Conservation (phyloP, 495 filamentous ascomycete species). For the Daldinia bambusicola region DNA sequence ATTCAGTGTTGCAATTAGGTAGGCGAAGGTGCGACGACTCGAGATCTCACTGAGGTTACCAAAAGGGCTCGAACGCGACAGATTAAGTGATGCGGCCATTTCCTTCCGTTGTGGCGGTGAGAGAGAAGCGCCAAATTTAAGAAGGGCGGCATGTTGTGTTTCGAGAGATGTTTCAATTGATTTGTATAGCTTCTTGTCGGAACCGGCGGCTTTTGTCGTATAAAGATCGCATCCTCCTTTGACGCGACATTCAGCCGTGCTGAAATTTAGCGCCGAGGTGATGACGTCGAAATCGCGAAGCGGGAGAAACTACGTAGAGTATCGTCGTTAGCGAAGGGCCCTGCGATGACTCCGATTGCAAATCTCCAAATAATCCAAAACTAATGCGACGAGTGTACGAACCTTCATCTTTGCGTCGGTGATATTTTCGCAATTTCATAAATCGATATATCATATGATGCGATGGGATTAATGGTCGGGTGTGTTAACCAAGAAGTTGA, state of each 20-base stretch:
- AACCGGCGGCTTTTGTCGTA: slow-evolving; percentile 92
- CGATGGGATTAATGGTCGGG: slow-evolving; percentile 14
- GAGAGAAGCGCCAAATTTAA: slow-evolving; percentile 82
- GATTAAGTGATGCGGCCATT: slow-evolving; percentile 70
- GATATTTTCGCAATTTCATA: slow-evolving; percentile 21
- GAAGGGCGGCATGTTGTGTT: slow-evolving; percentile 84
- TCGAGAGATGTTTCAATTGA: slow-evolving; percentile 90
- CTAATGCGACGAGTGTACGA: slow-evolving; percentile 4
- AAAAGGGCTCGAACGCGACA: slow-evolving; percentile 88
- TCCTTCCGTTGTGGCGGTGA: slow-evolving; percentile 76
- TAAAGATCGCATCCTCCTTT: slow-evolving; percentile 94
- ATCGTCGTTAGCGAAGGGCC: slow-evolving; percentile 12
- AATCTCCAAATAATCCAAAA: neutral
- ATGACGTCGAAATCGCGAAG: slow-evolving; percentile 87
- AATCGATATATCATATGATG: slow-evolving; percentile 26
- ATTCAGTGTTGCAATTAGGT: slow-evolving; percentile 97
- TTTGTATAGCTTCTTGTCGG: slow-evolving; percentile 96
- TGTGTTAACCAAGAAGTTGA: slow-evolving; percentile 1
- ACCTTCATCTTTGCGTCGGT: slow-evolving; percentile 55
- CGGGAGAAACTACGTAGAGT: slow-evolving; percentile 79
- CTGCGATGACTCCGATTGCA: slow-evolving; percentile 1
- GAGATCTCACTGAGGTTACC: slow-evolving; percentile 86
- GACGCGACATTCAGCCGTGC: slow-evolving; percentile 89
- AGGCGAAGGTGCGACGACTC: slow-evolving; percentile 91
- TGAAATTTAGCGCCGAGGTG: slow-evolving; percentile 90